A percentile compares a stretch with the other conserved stretches of the same genome.
phyloP scores from a whole-genome alignment of 2,329 filamentous ascomycete genomes.

The Knoxdaviesia proteae region DNA sequence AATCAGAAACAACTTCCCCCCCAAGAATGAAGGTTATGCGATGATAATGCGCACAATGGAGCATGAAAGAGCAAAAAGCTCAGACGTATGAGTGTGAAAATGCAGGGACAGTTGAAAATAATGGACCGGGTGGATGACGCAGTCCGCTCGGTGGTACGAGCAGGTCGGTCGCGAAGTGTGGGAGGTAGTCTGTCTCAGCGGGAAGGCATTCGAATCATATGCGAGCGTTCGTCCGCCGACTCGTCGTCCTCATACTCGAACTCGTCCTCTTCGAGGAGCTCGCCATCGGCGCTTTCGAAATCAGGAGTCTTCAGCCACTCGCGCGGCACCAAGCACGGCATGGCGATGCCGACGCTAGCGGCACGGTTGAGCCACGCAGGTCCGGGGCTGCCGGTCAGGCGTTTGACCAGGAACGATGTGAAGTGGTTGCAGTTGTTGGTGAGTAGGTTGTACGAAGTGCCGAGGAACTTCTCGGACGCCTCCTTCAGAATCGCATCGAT shows the following conservation, averaged over 20 bases:
- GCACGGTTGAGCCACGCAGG: constrained; percentile 66
- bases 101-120: too few relatives aligned
- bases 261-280: constrained; percentile 48
- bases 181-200: too few relatives aligned
- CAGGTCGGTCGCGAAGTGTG: constrained; percentile 6
- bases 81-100: too few relatives aligned
- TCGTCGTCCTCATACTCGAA: constrained; percentile 42
- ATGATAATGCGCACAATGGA: too few relatives aligned
- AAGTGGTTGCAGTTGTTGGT: constrained; percentile 83
- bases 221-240: constrained; percentile 13
- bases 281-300: constrained; percentile 50
- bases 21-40: too few relatives aligned
- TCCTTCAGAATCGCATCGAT: constrained; percentile 48
- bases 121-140: too few relatives aligned
- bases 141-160: constrained; percentile 1
- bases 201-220: constrained; percentile 5
- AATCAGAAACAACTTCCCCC: too few relatives aligned
- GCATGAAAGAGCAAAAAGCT: too few relatives aligned
- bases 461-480: constrained; percentile 52
- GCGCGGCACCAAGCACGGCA: constrained; percentile 63
- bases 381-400: constrained; percentile 47
- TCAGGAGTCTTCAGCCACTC: constrained; percentile 71
- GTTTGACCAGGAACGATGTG: constrained; percentile 53
- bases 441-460: constrained; percentile 60
- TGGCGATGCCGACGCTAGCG: constrained; percentile 59